A percentile compares a stretch with the other conserved stretches of the same genome.
These are phyloP conservation scores for Allium cepa DNA, from an alignment of 106 monocot species.

Conservation along the genomic window DNA sequence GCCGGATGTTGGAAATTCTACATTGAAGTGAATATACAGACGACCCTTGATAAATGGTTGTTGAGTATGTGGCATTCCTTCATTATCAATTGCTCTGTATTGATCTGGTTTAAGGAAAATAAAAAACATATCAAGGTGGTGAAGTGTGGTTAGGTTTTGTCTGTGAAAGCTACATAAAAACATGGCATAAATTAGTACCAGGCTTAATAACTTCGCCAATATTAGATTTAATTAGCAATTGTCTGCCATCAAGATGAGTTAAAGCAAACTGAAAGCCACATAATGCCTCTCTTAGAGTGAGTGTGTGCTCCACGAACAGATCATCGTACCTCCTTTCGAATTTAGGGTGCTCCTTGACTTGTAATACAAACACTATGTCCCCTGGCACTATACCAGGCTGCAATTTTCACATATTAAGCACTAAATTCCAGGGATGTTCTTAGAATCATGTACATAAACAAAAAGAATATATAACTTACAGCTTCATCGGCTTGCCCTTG, in stretches of 20 bases:
- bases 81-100: slow-evolving; percentile 44
- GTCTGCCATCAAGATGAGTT: slow-evolving; percentile 63
- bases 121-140: not conserved
- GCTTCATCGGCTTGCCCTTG: slow-evolving; percentile 86
- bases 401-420: slow-evolving; percentile 6
- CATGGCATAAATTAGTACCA: slow-evolving; percentile 14
- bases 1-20: slow-evolving; percentile 42
- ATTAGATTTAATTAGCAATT: slow-evolving; percentile 49
- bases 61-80: slow-evolving; percentile 47
- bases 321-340: slow-evolving; percentile 47
- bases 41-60: slow-evolving; percentile 47
- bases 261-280: slow-evolving; percentile 60
- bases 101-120: slow-evolving; percentile 21
- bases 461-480: slow-evolving; percentile 31
- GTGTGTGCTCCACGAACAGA: slow-evolving; percentile 50
- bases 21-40: slow-evolving; percentile 42
- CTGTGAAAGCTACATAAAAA: not conserved
- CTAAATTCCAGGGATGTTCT: not conserved
- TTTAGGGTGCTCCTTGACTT: slow-evolving; percentile 51
- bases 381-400: slow-evolving; percentile 54
- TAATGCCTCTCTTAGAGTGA: slow-evolving; percentile 51
- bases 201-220: slow-evolving; percentile 50
- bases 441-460: not conserved
- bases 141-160: not conserved
- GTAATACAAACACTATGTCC: slow-evolving; percentile 47